Evolutionary conservation across 441 rosid species (phyloP), one percentile per base, ranked within the genome.

Genomic region (Arabidopsis hybrid): DNA sequence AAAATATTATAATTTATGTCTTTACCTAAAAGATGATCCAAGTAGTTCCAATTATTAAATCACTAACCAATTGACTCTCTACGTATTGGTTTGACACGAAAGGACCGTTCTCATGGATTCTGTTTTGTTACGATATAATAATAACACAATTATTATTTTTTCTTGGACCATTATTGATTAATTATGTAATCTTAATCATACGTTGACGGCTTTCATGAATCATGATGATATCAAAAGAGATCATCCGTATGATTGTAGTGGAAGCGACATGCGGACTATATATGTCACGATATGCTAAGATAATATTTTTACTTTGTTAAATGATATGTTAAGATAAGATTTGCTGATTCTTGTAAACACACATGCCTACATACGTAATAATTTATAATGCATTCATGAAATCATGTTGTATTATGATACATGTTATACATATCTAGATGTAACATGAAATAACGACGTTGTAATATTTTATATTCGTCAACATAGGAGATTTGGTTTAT

Each of bases 31-130:
- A 75, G 78, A 51, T 26, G 63, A 60, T 68, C 69, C 57, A 68
- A 68, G 55, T 75, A 47, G 64, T 61, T 68, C 53, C 49, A 68
- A 17, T 14, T 72, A 65, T 38, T 10, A 38, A 38, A 65, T 35
- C 32, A 2, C 17, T 39, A 31, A 65, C 74, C 74, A 68, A 21
- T 60, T 53, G 79, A 68, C 79, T 75, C 69, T 68, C 51, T 53
- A 61, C 69, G 64, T 75, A 75, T 52, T 68, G 31, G 71, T 69
- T 75, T 76, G 79, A 76, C 71, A 76, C 63, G 66, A 76, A 69
- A 76, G 7, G 66, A 63, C 60, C 46, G 29, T 69, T 69, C 71
- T 69, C 29, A 21, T 32, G 14, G 45, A 62, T 38, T 75, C 8
- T 68, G 18, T 29, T n/a, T 18, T 60, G 21, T 34, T 53, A 34